Percentiles rank a stretch among this genome's conserved stretches.
phyloP scores from a whole-genome alignment of 2,329 filamentous ascomycete species.

The Cercospora sesami region DNA sequence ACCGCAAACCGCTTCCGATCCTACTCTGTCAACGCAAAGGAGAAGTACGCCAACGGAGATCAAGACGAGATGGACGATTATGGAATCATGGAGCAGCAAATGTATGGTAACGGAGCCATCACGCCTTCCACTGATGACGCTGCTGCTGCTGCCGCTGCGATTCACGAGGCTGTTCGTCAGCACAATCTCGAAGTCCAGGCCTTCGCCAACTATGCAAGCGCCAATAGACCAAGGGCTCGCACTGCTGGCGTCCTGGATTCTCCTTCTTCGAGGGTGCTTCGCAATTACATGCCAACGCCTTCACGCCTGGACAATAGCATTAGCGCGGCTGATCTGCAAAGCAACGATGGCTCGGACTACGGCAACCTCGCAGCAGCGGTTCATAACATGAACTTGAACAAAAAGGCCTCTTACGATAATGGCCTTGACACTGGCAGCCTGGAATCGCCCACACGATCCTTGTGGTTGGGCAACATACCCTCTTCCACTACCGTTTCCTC shows the following conservation, averaged over 20 bases:
- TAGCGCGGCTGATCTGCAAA: conserved; percentile 70
- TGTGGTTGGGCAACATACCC: conserved; percentile 97
- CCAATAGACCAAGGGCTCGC: conserved; percentile 79
- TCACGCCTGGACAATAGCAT: conserved; percentile 75
- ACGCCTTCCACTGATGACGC: conserved; percentile 61
- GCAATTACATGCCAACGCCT: conserved; percentile 73
- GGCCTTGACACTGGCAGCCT: conserved; percentile 63
- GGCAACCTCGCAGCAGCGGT: conserved; percentile 80
- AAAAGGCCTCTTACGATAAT: conserved; percentile 62
- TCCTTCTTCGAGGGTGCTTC: conserved; percentile 62
- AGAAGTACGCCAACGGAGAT: conserved; percentile 90
- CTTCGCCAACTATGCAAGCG: conserved; percentile 79
- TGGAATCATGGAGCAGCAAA: conserved; percentile 55
- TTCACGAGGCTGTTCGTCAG: conserved; percentile 74
- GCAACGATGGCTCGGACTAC: conserved; percentile 74
- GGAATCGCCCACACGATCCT: conserved; percentile 84
- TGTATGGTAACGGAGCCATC: conserved; percentile 57
- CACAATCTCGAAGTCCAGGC: conserved; percentile 94
- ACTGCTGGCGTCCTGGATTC: conserved; percentile 91
- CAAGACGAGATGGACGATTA: conserved; percentile 56
- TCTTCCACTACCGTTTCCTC: conserved; percentile 96
- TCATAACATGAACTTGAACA: conserved; percentile 73
- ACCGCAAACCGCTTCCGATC: conserved; percentile 83
- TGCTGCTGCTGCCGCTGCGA: conserved; percentile 58
- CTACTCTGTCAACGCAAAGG: conserved; percentile 97